Percentiles rank a stretch among this genome's conserved stretches.
Conservation (phyloP, 163 green algal species). For the Chlorella variabilis region DNA sequence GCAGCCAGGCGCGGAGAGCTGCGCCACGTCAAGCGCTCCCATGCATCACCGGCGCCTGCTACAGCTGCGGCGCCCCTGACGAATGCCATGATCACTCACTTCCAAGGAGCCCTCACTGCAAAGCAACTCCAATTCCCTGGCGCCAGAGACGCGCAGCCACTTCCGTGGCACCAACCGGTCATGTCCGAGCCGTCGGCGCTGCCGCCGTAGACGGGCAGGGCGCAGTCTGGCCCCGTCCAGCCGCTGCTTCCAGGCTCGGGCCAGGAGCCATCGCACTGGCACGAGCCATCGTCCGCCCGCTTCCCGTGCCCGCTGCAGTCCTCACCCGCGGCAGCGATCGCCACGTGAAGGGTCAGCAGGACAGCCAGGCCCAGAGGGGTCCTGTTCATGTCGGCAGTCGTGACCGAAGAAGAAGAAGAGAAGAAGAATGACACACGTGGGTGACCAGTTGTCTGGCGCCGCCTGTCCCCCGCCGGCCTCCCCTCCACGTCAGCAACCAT, state of each 20-base stretch:
- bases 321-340: not conserved
- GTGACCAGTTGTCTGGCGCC: no score
- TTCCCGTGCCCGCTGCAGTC: conserved; percentile 27
- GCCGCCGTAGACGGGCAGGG: conserved; percentile 43
- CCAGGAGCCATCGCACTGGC: conserved; percentile 44
- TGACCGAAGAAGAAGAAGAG: no score
- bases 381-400: no score
- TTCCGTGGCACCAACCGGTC: conserved; percentile 36
- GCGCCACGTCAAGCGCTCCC: no score
- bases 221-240: conserved; percentile 43
- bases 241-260: conserved; percentile 34
- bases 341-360: no score
- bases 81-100: conserved; percentile 34
- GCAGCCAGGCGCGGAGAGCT: not conserved
- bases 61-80: no score
- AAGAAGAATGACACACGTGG: no score
- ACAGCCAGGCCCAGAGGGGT: no score
- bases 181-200: conserved; percentile 40
- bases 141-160: conserved; percentile 47
- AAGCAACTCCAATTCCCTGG: conserved; percentile 55
- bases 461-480: no score
- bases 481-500: no score
- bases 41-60: no score
- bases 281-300: conserved; percentile 17
- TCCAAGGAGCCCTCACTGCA: conserved; percentile 34